Conservation (phyloP, 306 rosid genomes). For the Trifolium pratense region DNA sequence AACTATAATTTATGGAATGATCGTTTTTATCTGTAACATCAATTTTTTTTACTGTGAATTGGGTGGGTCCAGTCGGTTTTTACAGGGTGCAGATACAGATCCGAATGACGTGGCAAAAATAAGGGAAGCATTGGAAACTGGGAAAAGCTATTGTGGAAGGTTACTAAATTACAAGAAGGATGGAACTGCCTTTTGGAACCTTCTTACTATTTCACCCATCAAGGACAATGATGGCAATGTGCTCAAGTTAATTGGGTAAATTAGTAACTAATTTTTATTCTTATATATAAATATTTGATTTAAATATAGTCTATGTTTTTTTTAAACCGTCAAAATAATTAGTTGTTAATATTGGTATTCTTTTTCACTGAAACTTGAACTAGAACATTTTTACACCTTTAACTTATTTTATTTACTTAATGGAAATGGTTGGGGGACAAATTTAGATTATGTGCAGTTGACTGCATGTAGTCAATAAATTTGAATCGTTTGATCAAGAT, state of each 20-base stretch:
- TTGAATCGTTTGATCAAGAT: no score
- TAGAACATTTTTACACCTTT: no score
- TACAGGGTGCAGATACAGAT: constrained; percentile 90
- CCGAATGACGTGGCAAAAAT: constrained; percentile 80
- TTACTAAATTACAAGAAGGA: constrained; percentile 92
- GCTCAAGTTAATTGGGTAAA: constrained; percentile 85
- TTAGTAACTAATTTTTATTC: background rate
- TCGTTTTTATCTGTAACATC: constrained; percentile 39
- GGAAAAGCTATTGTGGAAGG: constrained; percentile 82
- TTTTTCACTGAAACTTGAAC: no score
- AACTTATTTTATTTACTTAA: background rate
- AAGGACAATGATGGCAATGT: constrained; percentile 80
- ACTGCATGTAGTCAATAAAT: no score
- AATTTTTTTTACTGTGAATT: background rate
- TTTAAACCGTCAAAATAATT: no score
- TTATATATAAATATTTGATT: background rate
- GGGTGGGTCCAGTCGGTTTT: constrained; percentile 72
- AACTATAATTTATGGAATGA: background rate
- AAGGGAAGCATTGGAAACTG: constrained; percentile 59
- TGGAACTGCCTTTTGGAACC: constrained; percentile 93
- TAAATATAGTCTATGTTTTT: background rate
- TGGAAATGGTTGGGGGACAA: background rate
- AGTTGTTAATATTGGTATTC: no score
- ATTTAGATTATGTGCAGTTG: no score
- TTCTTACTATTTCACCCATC: constrained; percentile 89